Evolutionary conservation across 2,329 filamentous ascomycete genomes (phyloP), one percentile per base, ranked within the genome.

Genomic region (Aureobasidium mangrovei): DNA sequence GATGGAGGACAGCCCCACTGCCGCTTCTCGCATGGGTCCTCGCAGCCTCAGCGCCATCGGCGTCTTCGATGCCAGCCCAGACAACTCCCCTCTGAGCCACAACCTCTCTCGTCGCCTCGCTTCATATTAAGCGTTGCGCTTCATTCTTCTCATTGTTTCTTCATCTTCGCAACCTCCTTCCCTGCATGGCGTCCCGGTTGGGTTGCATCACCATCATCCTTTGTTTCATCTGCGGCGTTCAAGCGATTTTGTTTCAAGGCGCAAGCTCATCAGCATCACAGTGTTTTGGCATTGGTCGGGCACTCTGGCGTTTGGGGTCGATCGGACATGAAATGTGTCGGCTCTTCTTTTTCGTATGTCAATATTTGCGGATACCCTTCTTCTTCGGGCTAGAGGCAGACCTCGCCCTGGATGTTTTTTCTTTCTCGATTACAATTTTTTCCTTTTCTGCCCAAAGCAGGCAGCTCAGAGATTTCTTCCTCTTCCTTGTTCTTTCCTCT

Each of bases 1-100:
- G 63, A 79, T 83, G 73, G 79, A 84, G 61, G 81, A 84, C 61
- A 84, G 81, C 60, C 81, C 81, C 10, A 84, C 81, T 29, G 75
- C 74, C 5, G 58, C 59, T n/a, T 61, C 60, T 29, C 58, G 59
- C 31, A 47, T 67, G 49, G 61, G 60, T 18, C 45, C 57, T 36
- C 65, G 63, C 58, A 58, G 63, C 33, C 64, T 68, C 52, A 56
- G 58, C 52, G 8, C 49, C n/a, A 44, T 53, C 49, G 40, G 49
- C 31, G 40, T 53, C 49, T 53, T 53, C 24, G 49, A 53, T 28
- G 61, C 65, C 48, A 56, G 65, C 54, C 46, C 58, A 28, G 61
- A 66, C 36, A 61, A 64, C 56, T 56, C 46, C 12, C 63, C 63
- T 57, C 63, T 67, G 47, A 63, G 64, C 43, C 60, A 61, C 46